phyloP scores from a whole-genome alignment of 495 filamentous ascomycete genomes.

The Lasiosphaeris hirsuta region DNA sequence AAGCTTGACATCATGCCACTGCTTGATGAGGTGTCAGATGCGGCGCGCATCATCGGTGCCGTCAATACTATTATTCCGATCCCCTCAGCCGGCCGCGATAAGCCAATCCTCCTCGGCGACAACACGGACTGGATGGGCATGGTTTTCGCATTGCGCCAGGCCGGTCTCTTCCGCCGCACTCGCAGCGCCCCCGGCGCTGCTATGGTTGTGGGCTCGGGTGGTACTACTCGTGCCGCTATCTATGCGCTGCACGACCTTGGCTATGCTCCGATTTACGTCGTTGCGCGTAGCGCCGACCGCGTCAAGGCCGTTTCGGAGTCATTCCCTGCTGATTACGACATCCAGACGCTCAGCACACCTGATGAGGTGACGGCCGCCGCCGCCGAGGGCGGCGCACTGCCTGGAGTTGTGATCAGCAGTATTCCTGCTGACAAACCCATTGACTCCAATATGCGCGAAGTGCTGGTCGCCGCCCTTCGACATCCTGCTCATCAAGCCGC shows the following conservation, averaged over 20 bases:
- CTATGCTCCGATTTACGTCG: constrained; percentile 80
- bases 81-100: constrained; percentile 25
- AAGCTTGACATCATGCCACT: constrained; percentile 84
- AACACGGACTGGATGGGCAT: constrained; percentile 99
- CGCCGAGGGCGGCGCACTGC: constrained; percentile 42
- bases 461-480: constrained; percentile 59
- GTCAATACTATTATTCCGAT: constrained; percentile 84
- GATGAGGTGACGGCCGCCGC: constrained; percentile 37
- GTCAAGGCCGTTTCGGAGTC: constrained; percentile 61
- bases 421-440: constrained; percentile 88
- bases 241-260: constrained; percentile 82
- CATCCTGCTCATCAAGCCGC: constrained; percentile 42
- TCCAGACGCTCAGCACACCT: constrained; percentile 58
- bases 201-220: constrained; percentile 84
- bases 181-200: constrained; percentile 41
- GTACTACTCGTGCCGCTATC: constrained; percentile 88
- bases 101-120: constrained; percentile 63
- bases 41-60: constrained; percentile 81
- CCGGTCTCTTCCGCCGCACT: constrained; percentile 52
- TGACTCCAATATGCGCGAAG: constrained; percentile 64
- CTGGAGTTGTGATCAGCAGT: constrained; percentile 78
- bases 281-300: constrained; percentile 71
- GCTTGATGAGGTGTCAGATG: constrained; percentile 73
- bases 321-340: constrained; percentile 73
- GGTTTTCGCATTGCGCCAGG: constrained; percentile 71